phyloP scores from a whole-genome alignment of 768 basidiomycete species.

The Cantharellus anzutake region DNA sequence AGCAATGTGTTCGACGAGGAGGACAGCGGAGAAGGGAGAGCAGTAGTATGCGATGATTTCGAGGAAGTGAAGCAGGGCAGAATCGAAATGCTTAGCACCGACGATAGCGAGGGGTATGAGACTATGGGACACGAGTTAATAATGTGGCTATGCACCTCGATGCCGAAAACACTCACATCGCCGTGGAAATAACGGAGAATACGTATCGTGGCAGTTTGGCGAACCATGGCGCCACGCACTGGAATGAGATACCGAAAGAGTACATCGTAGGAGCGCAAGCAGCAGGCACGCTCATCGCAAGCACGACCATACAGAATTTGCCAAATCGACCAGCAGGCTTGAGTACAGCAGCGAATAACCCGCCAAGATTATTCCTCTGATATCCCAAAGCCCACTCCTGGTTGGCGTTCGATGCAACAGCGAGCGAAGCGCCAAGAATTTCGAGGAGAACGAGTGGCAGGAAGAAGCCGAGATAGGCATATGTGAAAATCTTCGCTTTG shows the following conservation, averaged over 20 bases:
- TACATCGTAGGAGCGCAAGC: slow-evolving; percentile 52
- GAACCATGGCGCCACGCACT: slow-evolving; percentile 27
- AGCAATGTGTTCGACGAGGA: slow-evolving; percentile 9
- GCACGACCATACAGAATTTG: slow-evolving; percentile 49
- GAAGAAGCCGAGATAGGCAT: slow-evolving; percentile 4
- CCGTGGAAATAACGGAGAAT: slow-evolving; percentile 5
- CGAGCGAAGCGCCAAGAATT: slow-evolving; percentile 52
- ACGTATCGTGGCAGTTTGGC: slow-evolving; percentile 23
- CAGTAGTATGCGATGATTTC: slow-evolving; percentile 30
- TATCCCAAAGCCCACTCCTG: slow-evolving; percentile 23
- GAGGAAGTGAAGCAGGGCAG: slow-evolving; percentile 30
- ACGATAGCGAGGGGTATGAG: slow-evolving; percentile 47
- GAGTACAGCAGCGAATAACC: slow-evolving; percentile 23
- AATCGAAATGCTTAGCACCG: slow-evolving; percentile 48
- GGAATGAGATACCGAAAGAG: slow-evolving; percentile 54
- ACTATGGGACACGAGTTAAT: neutral
- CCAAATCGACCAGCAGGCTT: slow-evolving; percentile 43
- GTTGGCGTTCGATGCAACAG: slow-evolving; percentile 33
- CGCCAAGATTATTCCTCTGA: slow-evolving; percentile 41
- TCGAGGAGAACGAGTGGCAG: slow-evolving; percentile 17
- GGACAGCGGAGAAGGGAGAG: neutral
- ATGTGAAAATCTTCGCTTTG: slow-evolving; percentile 28
- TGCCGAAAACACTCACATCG: neutral
- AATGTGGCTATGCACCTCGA: neutral
- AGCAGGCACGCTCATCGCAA: slow-evolving; percentile 30